Evolutionary conservation across 345 rosid genomes (phyloP).

Genomic region (Bruguiera sexangula): DNA sequence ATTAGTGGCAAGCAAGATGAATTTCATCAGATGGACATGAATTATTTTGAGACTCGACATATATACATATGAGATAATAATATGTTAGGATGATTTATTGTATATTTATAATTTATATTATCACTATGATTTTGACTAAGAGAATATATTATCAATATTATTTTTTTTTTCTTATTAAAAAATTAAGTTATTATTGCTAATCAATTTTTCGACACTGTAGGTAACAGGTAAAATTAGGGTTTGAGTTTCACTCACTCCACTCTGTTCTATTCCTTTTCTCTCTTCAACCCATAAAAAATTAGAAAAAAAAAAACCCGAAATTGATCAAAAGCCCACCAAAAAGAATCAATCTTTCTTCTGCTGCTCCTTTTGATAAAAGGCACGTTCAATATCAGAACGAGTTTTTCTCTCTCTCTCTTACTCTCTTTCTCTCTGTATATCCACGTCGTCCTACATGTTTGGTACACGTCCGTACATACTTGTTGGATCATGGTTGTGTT

Average conservation of each 20-base stretch:
- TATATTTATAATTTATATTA: no score
- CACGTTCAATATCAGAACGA: background rate
- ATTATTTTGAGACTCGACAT: no score
- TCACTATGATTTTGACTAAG: no score
- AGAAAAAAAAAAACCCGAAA: background rate
- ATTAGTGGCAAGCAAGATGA: no score
- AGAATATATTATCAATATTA: no score
- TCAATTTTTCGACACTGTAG: background rate
- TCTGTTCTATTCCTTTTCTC: background rate
- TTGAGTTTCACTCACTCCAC: constrained; percentile 11
- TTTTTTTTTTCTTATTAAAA: background rate
- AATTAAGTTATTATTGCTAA: background rate
- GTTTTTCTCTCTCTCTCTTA: constrained; percentile 5
- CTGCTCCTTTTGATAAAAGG: background rate
- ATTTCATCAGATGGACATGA: no score
- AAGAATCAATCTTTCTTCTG: background rate
- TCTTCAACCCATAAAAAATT: background rate
- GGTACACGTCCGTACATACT: background rate
- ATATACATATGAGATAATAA: no score
- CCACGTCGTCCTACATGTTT: background rate
- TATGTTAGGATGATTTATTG: no score
- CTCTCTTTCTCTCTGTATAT: background rate
- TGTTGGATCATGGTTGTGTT: background rate
- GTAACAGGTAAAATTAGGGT: constrained; percentile 12
- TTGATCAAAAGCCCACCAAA: constrained; percentile 1